Base-by-base conservation (phyloP, 2,329 filamentous ascomycete species). In the Escovopsis sp. region DNA sequence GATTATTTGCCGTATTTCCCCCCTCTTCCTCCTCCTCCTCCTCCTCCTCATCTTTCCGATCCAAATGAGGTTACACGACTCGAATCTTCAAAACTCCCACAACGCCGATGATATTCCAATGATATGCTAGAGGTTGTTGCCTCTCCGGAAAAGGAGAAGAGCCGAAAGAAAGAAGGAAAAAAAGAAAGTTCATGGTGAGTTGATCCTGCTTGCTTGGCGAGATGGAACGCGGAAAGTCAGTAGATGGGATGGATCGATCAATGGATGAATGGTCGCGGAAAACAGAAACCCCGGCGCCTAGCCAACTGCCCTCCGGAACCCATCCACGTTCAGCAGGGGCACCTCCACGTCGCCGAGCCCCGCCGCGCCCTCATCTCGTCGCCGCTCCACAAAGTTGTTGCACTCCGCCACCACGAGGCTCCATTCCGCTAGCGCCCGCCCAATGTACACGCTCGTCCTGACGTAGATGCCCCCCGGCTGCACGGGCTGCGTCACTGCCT, bases 401-500 rank as follows among this genome's bases (percentile, higher is more conserved):
- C 79, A 85, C 57, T 91, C 84, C 43, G 74, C 73, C 13, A 87
- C 76, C 15, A 89, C 73, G 14, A 84, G 64, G 15, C 71, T 68
- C 84, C 84, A 91, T 58, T 91, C 84, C 0, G 83, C 83, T 36
- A 91, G 66, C 1, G 84, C 79, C 15, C 82, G 71, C 2, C 84
- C 84, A 3, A 74, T 67, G 56, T 89, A 82, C 39, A 74, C 73
- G 8, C 69, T 64, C 24, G 67, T 68, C 37, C 62, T 59, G 12
- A 59, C 57, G 41, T 62, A 69, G 2, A 63, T 48, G 5, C 70
- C 70, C 2, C 51, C 54, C 0, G 73, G 74, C 48, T 68, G 62
- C 30, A 62, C 48, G 1, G 72, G 65, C 33, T 43, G 20, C 2
- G 40, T 14, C 14, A 43, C 43, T 15, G 27, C 24, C 29, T 36